Evolutionary conservation across 371 early-diverging fungal genomes (phyloP).

Genomic region (Saksenaea oblongispora): DNA sequence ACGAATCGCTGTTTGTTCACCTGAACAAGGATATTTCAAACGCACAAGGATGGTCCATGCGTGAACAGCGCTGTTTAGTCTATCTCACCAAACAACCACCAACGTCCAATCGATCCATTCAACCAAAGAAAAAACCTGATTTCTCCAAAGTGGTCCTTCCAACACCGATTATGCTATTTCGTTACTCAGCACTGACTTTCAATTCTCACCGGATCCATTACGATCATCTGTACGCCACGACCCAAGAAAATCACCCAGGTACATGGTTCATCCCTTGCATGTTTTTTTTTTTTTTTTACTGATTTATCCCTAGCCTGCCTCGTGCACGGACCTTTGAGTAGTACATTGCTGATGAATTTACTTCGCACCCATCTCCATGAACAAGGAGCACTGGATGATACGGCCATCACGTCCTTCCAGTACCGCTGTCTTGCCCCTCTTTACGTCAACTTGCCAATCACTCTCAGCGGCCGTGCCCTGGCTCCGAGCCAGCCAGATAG

Average conservation of each 20-base stretch:
- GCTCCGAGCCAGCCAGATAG: conserved; percentile 24
- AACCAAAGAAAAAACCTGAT: conserved; percentile 37
- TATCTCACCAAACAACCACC: conserved; percentile 55
- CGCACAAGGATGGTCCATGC: conserved; percentile 62
- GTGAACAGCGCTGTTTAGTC: conserved; percentile 71
- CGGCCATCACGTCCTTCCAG: conserved; percentile 50
- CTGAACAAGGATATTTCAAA: conserved; percentile 66
- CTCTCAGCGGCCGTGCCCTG: conserved; percentile 46
- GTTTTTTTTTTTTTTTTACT: background rate
- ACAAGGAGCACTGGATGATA: conserved; percentile 11
- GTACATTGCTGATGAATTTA: conserved; percentile 67
- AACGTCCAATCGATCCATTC: conserved; percentile 6
- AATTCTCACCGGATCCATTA: conserved; percentile 86
- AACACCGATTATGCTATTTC: conserved; percentile 69
- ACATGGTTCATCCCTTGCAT: background rate
- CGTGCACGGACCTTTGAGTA: conserved; percentile 82
- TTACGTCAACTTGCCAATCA: conserved; percentile 57
- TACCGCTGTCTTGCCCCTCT: conserved; percentile 74
- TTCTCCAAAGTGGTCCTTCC: conserved; percentile 58
- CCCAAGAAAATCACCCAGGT: conserved; percentile 73
- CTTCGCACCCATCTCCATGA: conserved; percentile 42
- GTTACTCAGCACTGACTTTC: conserved; percentile 84
- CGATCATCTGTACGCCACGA: conserved; percentile 67
- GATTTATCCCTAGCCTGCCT: conserved; percentile 49
- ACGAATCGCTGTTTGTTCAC: conserved; percentile 72